phyloP scores from a whole-genome alignment of 106 monocot species.

The Dendrobium huoshanense region DNA sequence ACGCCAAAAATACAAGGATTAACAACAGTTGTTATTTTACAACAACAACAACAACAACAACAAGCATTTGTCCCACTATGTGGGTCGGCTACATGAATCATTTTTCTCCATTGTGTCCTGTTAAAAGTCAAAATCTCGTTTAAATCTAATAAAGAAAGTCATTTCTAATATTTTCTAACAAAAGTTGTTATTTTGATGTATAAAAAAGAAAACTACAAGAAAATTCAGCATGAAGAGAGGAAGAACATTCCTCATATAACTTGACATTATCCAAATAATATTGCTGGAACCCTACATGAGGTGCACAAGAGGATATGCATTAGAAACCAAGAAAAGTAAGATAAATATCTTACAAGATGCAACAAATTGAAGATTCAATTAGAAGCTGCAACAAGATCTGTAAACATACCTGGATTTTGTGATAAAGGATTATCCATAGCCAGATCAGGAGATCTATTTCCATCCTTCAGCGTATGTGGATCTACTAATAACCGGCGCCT shows the following conservation, averaged over 20 bases:
- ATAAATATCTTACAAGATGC: not conserved
- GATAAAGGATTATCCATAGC: slow-evolving; percentile 51
- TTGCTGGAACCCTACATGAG: not conserved
- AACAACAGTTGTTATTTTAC: not conserved
- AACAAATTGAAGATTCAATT: not conserved
- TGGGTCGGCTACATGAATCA: too few relatives aligned
- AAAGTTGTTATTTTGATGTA: not conserved
- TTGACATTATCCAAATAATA: not conserved
- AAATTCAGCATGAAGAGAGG: not conserved
- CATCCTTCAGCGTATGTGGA: slow-evolving; percentile 42
- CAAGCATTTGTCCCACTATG: too few relatives aligned
- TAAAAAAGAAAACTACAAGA: not conserved
- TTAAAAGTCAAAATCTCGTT: too few relatives aligned
- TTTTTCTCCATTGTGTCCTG: too few relatives aligned
- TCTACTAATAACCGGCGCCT: slow-evolving; percentile 46
- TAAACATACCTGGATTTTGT: slow-evolving; percentile 41
- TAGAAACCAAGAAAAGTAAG: not conserved
- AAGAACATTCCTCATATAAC: not conserved
- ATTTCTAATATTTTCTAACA: not conserved
- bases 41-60: too few relatives aligned
- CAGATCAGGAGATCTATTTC: slow-evolving; percentile 26
- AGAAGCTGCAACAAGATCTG: not conserved
- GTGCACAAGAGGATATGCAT: not conserved
- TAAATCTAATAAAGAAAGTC: too few relatives aligned
- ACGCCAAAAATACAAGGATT: not conserved